Conservation (phyloP, 2,329 filamentous ascomycete genomes). For the Colletotrichum sp. region DNA sequence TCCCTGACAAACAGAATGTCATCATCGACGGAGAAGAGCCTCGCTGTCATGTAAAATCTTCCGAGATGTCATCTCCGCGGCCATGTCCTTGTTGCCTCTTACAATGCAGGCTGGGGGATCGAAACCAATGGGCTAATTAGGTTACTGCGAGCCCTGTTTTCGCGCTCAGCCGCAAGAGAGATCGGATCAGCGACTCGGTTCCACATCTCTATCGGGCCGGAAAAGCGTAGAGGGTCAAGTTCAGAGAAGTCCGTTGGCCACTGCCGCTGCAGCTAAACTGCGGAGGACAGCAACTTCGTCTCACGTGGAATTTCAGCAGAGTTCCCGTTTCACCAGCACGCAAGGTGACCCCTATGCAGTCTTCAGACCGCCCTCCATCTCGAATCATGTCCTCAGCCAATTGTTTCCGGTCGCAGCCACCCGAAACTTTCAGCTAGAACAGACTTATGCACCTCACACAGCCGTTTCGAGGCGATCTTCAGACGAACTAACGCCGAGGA, state of each 20-base stretch:
- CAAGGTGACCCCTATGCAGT: background rate
- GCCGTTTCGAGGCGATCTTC: background rate
- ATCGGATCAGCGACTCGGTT: background rate
- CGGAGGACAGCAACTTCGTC: background rate
- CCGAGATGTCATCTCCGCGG: background rate
- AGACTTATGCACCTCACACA: constrained; percentile 3
- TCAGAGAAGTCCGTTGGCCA: background rate
- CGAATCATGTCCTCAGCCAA: background rate
- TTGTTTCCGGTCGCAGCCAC: background rate
- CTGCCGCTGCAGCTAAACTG: background rate
- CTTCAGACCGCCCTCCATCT: background rate
- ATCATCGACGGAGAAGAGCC: background rate
- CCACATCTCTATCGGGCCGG: background rate
- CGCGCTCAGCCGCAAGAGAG: background rate
- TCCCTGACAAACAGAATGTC: background rate
- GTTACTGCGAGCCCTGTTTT: background rate
- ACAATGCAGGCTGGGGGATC: background rate
- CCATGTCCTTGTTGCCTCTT: background rate
- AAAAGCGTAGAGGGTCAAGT: background rate
- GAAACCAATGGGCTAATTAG: background rate
- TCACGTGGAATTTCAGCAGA: background rate
- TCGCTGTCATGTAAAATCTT: background rate
- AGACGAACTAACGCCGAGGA: background rate
- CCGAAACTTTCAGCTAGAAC: background rate
- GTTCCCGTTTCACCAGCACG: background rate